phyloP scores from a whole-genome alignment of 768 basidiomycete species.

The Tylopilus sp. region DNA sequence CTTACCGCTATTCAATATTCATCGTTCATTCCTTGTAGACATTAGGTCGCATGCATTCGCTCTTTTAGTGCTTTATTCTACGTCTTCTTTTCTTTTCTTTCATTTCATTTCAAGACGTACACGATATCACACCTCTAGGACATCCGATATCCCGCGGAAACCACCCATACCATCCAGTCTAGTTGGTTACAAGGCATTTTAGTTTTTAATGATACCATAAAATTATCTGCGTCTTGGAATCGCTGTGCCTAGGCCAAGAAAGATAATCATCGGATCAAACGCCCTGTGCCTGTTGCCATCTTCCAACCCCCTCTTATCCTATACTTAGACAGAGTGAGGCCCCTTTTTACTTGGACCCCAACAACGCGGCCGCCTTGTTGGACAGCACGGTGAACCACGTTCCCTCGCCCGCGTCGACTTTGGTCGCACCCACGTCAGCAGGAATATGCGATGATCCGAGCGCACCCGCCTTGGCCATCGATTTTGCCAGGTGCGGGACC shows the following conservation, averaged over 20 bases:
- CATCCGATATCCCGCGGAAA: not conserved
- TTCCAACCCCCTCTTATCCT: too few species aligned
- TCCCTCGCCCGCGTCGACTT: slow-evolving; percentile 32
- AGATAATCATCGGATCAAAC: too few species aligned
- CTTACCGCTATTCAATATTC: not conserved
- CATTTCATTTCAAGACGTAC: not conserved
- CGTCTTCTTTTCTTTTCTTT: not conserved
- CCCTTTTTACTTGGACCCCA: slow-evolving; percentile 28
- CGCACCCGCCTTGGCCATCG: slow-evolving; percentile 50
- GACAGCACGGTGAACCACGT: slow-evolving; percentile 50
- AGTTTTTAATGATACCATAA: not conserved
- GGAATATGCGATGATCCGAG: slow-evolving; percentile 52
- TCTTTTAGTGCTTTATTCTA: not conserved
- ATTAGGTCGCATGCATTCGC: not conserved
- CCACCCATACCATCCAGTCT: not conserved
- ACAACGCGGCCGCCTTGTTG: slow-evolving; percentile 47
- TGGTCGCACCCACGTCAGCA: slow-evolving; percentile 38
- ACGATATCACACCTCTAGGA: not conserved
- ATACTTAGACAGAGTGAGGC: too few species aligned
- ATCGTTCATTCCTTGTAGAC: not conserved
- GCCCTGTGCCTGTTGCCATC: too few species aligned
- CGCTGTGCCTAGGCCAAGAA: too few species aligned
- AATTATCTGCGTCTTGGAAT: too few species aligned
- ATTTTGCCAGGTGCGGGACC: slow-evolving; percentile 52
- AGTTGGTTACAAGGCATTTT: not conserved